These are phyloP conservation scores for Phragmites australis DNA, from an alignment of 176 grass and related monocot genomes.

Conservation along the genomic window DNA sequence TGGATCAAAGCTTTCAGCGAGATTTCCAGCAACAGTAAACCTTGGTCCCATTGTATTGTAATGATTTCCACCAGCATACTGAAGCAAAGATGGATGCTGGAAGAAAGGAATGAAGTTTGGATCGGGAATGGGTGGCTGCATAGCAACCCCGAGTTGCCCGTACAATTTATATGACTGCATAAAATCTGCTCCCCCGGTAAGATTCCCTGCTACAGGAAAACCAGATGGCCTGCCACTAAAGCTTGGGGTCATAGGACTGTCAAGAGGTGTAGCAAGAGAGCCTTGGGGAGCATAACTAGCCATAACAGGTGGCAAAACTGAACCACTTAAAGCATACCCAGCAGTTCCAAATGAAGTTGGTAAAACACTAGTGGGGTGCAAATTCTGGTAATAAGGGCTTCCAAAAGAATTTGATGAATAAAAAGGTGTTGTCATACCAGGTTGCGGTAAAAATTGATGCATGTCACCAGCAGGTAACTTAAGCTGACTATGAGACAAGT, in stretches of 20 bases:
- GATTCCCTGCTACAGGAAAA: slow-evolving; percentile 52
- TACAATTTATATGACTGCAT: slow-evolving; percentile 76
- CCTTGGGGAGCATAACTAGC: slow-evolving; percentile 64
- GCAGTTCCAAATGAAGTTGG: slow-evolving; percentile 50
- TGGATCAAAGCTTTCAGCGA: slow-evolving; percentile 58
- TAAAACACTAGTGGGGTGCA: slow-evolving; percentile 60
- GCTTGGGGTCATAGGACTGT: slow-evolving; percentile 59
- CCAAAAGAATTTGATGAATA: slow-evolving; percentile 60
- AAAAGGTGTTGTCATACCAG: slow-evolving; percentile 62
- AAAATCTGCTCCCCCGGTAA: slow-evolving; percentile 54
- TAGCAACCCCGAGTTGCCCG: slow-evolving; percentile 60
- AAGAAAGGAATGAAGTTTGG: slow-evolving; percentile 62
- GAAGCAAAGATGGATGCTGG: slow-evolving; percentile 63
- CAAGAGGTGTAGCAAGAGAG: slow-evolving; percentile 51
- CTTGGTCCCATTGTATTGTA: slow-evolving; percentile 69
- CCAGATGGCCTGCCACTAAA: slow-evolving; percentile 62
- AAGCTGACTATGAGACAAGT: slow-evolving; percentile 56
- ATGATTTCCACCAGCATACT: slow-evolving; percentile 58
- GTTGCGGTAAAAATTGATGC: slow-evolving; percentile 57
- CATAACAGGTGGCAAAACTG: slow-evolving; percentile 62
- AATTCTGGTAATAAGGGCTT: slow-evolving; percentile 58
- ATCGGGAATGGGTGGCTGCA: slow-evolving; percentile 71
- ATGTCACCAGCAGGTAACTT: slow-evolving; percentile 57
- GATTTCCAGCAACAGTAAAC: slow-evolving; percentile 48
- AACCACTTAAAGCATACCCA: slow-evolving; percentile 63